Evolutionary conservation across 2,329 filamentous ascomycete species (phyloP).

Genomic region (Pseudopithomyces chartarum): DNA sequence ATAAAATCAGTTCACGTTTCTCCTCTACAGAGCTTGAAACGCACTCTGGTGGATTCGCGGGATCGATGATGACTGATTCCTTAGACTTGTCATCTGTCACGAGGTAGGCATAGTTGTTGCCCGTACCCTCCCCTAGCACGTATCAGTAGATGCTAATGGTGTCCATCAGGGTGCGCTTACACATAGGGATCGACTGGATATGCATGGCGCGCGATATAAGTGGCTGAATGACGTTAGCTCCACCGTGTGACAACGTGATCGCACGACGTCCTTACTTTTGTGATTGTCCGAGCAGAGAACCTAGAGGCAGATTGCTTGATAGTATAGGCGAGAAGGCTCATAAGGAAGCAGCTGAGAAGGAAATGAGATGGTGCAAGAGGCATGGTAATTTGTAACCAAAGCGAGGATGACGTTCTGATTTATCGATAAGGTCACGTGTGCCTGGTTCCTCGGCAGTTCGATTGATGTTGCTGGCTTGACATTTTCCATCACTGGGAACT

Average conservation of each 20-base stretch:
- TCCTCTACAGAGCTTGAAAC: slow-evolving; percentile 31
- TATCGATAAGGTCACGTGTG: slow-evolving; percentile 19
- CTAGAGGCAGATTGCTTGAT: slow-evolving; percentile 31
- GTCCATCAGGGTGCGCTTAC: slow-evolving; percentile 55
- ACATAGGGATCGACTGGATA: slow-evolving; percentile 88
- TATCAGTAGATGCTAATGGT: slow-evolving; percentile 1
- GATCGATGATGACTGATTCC: slow-evolving; percentile 71
- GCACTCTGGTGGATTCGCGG: slow-evolving; percentile 78
- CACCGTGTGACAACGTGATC: not conserved
- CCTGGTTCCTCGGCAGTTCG: not conserved
- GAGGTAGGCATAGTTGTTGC: slow-evolving; percentile 83
- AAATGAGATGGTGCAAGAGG: slow-evolving; percentile 56
- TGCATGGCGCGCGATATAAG: slow-evolving; percentile 67
- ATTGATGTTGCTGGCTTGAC: not conserved
- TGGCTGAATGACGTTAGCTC: slow-evolving; percentile 35
- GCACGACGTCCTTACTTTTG: slow-evolving; percentile 21
- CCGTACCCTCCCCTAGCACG: slow-evolving; percentile 71
- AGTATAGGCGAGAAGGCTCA: slow-evolving; percentile 38
- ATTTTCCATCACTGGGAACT: too few relatives aligned
- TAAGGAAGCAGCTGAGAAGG: slow-evolving; percentile 40
- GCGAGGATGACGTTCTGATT: slow-evolving; percentile 28
- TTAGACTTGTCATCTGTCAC: slow-evolving; percentile 57
- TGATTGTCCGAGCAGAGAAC: slow-evolving; percentile 24
- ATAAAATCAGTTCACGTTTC: not conserved
- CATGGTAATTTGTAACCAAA: slow-evolving; percentile 47